Base-by-base conservation (phyloP, 768 basidiomycete species). In the Leccinellum rugosiceps region DNA sequence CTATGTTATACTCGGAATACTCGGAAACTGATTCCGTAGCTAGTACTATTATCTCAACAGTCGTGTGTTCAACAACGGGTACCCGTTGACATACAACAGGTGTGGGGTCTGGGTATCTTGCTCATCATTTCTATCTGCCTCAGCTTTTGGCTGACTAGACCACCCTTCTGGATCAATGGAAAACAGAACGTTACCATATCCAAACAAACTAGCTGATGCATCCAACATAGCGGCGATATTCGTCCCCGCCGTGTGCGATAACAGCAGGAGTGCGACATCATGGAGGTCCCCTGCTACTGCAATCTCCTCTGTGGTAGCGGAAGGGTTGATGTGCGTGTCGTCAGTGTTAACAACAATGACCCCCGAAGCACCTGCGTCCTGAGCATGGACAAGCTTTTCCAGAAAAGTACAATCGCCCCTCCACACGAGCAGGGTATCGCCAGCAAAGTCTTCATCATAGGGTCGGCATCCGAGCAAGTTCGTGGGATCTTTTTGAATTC, bases 351-450 rank as follows among this genome's bases (percentile, higher is more conserved):
- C 74, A 44, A 96, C 85, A 14, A 98, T 72, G 9, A 94, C 83
- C 1, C 92, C 95, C 0, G 80, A 80, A 5, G 93, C 92, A 1
- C 84, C 87, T 1, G 86, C 89, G 9, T 77, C 73, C 17, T 80
- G 79, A 5, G 94, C 94, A 46, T 78, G 60, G 13, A 84, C 50
- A 15, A 95, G 77, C 74, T 99, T 99, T 62, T 91, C 82, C 14
- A 92, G 72, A 74, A 98, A 98, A 9, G 93, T 88, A 71, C 96
- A 98, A 5, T 78, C 82, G 6, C 96, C 96, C 28, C 96, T 82
- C 45, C 77, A 77, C 15, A 89, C 77, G 15, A 97, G 68, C 23
- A 94, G 68, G 5, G 83, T 77, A 44, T 78, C 81, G 49, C 80
- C 77, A 11, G 75, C 71, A 60, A 85, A 81, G 4, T 69, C 52